Evolutionary conservation across 805 yeast species (phyloP).

Genomic region (Starmerella riodocensis): DNA sequence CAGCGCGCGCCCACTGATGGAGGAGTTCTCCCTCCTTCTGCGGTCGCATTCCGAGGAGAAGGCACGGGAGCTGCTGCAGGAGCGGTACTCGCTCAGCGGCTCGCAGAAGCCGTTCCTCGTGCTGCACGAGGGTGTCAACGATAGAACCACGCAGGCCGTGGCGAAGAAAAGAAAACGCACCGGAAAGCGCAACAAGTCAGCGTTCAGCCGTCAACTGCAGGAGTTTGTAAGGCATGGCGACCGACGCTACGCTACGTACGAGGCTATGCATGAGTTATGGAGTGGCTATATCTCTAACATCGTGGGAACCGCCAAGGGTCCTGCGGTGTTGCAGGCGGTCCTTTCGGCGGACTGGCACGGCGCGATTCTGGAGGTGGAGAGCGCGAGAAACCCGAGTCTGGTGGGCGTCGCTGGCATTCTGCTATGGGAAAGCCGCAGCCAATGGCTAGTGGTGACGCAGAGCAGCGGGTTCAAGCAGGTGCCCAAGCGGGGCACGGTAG

Average conservation of each 20-base stretch:
- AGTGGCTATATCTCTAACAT: slow-evolving; percentile 49
- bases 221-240: slow-evolving; percentile 22
- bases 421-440: slow-evolving; percentile 69
- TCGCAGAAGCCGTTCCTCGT: slow-evolving; percentile 28
- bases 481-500: slow-evolving; percentile 54
- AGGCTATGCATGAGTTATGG: slow-evolving; percentile 57
- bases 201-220: slow-evolving; percentile 27
- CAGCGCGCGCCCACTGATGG: too few relatives aligned
- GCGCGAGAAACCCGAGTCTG: slow-evolving; percentile 42
- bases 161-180: slow-evolving; percentile 20
- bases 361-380: slow-evolving; percentile 44
- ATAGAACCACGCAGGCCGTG: background rate
- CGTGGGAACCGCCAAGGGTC: slow-evolving; percentile 24
- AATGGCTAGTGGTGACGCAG: slow-evolving; percentile 49
- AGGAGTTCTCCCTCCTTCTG: slow-evolving; percentile 23
- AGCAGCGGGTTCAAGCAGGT: slow-evolving; percentile 34
- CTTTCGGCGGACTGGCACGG: slow-evolving; percentile 77
- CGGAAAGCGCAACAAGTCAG: slow-evolving; percentile 21
- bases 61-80: slow-evolving; percentile 27
- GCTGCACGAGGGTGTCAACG: slow-evolving; percentile 18
- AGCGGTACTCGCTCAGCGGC: slow-evolving; percentile 29
- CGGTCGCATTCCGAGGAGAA: slow-evolving; percentile 24
- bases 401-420: slow-evolving; percentile 64
- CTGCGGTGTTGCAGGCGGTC: slow-evolving; percentile 29
- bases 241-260: slow-evolving; percentile 36